Evolutionary conservation across 2,329 filamentous ascomycete genomes (phyloP), one percentile per base, ranked within the genome.

Genomic region (Xylaria multiplex): DNA sequence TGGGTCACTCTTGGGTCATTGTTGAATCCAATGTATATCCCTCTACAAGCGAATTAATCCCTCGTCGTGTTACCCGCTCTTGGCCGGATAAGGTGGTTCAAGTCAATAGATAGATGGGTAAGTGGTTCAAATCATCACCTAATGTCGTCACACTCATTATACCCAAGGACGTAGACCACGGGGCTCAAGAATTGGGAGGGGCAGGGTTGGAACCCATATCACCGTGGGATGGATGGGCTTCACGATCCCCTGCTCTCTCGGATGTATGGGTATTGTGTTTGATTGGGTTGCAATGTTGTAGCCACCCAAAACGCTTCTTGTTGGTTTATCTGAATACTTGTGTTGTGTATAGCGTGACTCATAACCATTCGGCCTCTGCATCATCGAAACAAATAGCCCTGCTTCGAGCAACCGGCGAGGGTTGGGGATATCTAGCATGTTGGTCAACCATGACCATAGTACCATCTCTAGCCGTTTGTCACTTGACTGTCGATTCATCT

Each of bases 391-490:
- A 58, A 54, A 56, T 2, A 48, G 19, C 49, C 49, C 48, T 53
- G 56, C 22, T 59, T 61, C 60, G 40, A 54, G 61, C 54, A 60
- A 43, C 57, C 57, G 57, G 52, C 42, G 27, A 63, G 27, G 59
- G 53, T 57, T 40, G 52, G 64, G 59, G 37, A 63, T 64, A 64
- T 68, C 66, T 68, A 66, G 46, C 40, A 66, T 58, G 49, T 63
- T 62, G 63, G 59, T 61, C 56, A 65, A 68, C 49, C 59, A 22
- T 57, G 19, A 66, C 56, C 59, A 49, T 8, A 53, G 58, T 19
- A 42, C 53, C 55, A 49, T 59, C 27, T 52, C 60, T 65, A 66
- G 53, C 48, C 64, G 46, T 48, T 64, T 61, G 58, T 50, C 43
- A 45, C n/a, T 62, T 58, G 56, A 59, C 49, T 54, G 46, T 30